Percentiles rank a stretch among this genome's conserved stretches.
Evolutionary conservation across 2,329 filamentous ascomycete species (phyloP).

Genomic region (Westerdykella sp.): DNA sequence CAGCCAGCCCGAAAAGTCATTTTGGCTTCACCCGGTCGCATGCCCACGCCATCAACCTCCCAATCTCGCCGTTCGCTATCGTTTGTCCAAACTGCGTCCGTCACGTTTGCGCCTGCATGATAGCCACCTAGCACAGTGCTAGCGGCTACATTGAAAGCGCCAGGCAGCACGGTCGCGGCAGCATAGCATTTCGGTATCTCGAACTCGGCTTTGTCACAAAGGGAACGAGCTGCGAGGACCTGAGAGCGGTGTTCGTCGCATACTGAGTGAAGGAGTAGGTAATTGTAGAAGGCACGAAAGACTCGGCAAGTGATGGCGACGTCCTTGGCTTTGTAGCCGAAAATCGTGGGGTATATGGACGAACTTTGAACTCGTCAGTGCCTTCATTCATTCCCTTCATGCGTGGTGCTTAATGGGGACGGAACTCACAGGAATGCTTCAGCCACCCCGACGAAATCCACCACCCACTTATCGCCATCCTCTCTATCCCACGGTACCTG

Average conservation of each 20-base stretch:
- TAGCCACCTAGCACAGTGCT: conserved; percentile 60
- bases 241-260: conserved; percentile 72
- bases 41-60: conserved; percentile 23
- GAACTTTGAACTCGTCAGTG: conserved; percentile 38
- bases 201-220: conserved; percentile 60
- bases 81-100: conserved; percentile 39
- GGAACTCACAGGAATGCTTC: conserved; percentile 67
- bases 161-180: conserved; percentile 56
- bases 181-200: conserved; percentile 59
- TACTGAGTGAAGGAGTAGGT: conserved; percentile 75
- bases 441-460: conserved; percentile 74
- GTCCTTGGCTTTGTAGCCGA: conserved; percentile 46
- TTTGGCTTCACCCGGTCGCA: conserved; percentile 43
- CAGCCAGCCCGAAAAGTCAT: conserved; percentile 48
- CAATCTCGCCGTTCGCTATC: conserved; percentile 11
- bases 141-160: conserved; percentile 73
- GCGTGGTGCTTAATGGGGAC: too few relatives aligned
- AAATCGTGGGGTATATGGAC: conserved; percentile 49
- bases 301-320: conserved; percentile 59
- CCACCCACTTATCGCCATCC: conserved; percentile 56
- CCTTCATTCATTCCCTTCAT: too few relatives aligned
- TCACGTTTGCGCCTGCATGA: conserved; percentile 40
- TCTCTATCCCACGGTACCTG: conserved; percentile 47
- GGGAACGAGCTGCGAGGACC: conserved; percentile 56
- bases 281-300: conserved; percentile 81